phyloP scores from a whole-genome alignment of 495 filamentous ascomycete genomes.

The Diplogelasinospora grovesii region DNA sequence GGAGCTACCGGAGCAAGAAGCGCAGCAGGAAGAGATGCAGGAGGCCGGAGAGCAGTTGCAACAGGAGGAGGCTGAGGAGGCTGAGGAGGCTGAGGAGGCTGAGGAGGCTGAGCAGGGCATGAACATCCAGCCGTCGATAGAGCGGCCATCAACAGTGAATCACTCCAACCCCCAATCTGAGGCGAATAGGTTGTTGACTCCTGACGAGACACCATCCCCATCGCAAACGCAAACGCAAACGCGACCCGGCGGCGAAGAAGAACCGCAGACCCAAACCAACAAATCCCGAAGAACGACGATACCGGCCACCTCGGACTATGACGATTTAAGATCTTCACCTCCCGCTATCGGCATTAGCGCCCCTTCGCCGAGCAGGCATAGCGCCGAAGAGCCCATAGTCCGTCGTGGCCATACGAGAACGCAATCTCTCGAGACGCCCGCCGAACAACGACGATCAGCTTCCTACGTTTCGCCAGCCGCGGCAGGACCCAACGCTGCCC shows the following conservation, averaged over 20 bases:
- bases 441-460: conserved; percentile 20
- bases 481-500: conserved; percentile 7
- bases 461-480: conserved; percentile 10
- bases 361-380: neutral
- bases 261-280: neutral
- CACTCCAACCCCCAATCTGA: conserved; percentile 29
- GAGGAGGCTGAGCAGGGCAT: too few relatives aligned
- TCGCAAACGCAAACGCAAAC: too few relatives aligned
- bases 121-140: conserved; percentile 29
- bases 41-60: neutral
- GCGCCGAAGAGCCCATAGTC: neutral
- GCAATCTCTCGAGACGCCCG: conserved; percentile 25
- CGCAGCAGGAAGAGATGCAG: too few relatives aligned
- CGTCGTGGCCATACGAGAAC: conserved; percentile 16
- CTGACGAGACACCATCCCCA: conserved; percentile 51
- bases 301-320: conserved; percentile 8
- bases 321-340: conserved; percentile 30
- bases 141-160: conserved; percentile 30
- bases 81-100: too few relatives aligned
- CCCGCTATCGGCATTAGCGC: conserved; percentile 15
- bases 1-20: too few relatives aligned
- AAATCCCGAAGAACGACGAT: too few relatives aligned
- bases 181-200: conserved; percentile 43
- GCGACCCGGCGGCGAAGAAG: conserved; percentile 19
- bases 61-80: conserved; percentile 2